These are phyloP conservation scores for Pyricularia sp. DNA, from an alignment of 2,329 filamentous ascomycete genomes.

Conservation along the genomic window DNA sequence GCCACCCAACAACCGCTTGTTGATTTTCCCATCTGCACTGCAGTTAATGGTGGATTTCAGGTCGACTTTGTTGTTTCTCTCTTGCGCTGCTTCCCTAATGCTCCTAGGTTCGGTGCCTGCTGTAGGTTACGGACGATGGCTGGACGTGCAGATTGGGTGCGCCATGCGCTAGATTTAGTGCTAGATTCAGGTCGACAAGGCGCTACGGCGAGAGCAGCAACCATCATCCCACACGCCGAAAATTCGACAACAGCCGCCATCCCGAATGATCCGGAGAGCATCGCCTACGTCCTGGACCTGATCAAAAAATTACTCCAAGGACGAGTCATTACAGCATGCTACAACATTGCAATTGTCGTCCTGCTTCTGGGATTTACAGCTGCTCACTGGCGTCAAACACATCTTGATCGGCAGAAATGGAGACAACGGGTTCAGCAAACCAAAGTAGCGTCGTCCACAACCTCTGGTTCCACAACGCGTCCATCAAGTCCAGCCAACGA, in stretches of 20 bases:
- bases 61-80: not conserved
- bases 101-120: not conserved
- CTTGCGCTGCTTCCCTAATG: not conserved
- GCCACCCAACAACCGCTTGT: not conserved
- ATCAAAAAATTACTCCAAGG: slow-evolving; percentile 9
- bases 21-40: not conserved
- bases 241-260: not conserved
- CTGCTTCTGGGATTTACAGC: slow-evolving; percentile 16
- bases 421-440: slow-evolving; percentile 9
- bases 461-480: not conserved
- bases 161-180: not conserved
- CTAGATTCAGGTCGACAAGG: not conserved
- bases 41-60: not conserved
- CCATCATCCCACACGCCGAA: not conserved
- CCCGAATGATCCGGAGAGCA: not conserved
- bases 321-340: slow-evolving; percentile 18
- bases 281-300: slow-evolving; percentile 3
- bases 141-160: not conserved
- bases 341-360: slow-evolving; percentile 20
- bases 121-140: not conserved
- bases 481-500: not conserved
- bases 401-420: slow-evolving; percentile 13
- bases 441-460: not conserved
- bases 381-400: slow-evolving; percentile 14
- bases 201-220: not conserved